A percentile compares a stretch with the other conserved stretches of the same genome.
Evolutionary conservation across 2,329 filamentous ascomycete species (phyloP).

Genomic region (Malbranchea cinnamomea): DNA sequence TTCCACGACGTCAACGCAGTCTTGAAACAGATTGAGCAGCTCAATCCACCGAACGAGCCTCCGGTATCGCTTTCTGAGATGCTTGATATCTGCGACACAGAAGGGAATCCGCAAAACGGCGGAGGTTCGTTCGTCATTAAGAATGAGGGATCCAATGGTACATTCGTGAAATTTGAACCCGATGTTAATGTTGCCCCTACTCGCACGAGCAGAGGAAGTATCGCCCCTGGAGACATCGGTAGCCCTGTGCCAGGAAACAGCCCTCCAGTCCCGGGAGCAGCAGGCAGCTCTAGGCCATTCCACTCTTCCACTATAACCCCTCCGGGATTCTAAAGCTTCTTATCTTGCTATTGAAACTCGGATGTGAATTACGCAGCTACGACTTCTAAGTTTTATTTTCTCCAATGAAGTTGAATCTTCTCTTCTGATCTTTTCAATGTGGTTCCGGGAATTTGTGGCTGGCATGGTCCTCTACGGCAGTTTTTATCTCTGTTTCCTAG

Average conservation of each 20-base stretch:
- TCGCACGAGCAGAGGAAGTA: constrained; percentile 28
- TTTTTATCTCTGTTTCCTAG: constrained; percentile 8
- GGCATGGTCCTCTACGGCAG: no score
- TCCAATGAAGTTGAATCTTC: no score
- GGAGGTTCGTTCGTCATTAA: constrained; percentile 72
- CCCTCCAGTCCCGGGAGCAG: constrained; percentile 22
- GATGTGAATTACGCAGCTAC: no score
- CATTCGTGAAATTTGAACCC: constrained; percentile 36
- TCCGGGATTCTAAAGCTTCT: constrained; percentile 20
- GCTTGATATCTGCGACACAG: constrained; percentile 74
- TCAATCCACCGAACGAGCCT: constrained; percentile 44
- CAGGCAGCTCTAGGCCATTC: constrained; percentile 22
- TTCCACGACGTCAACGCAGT: constrained; percentile 56
- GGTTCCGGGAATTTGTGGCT: no score
- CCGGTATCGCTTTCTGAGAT: constrained; percentile 51
- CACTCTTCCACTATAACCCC: constrained; percentile 17
- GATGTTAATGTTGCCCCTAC: no score
- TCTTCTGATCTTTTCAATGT: no score
- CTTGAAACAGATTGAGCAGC: constrained; percentile 44
- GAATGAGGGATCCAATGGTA: constrained; percentile 30
- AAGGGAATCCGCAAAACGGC: constrained; percentile 73
- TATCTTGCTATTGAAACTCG: constrained; percentile 9
- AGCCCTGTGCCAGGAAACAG: constrained; percentile 43
- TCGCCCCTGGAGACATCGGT: constrained; percentile 51
- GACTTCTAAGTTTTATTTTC: no score